Evolutionary conservation across 495 filamentous ascomycete genomes (phyloP), one percentile per base, ranked within the genome.

Genomic region (Tuber microsphaerosporum): DNA sequence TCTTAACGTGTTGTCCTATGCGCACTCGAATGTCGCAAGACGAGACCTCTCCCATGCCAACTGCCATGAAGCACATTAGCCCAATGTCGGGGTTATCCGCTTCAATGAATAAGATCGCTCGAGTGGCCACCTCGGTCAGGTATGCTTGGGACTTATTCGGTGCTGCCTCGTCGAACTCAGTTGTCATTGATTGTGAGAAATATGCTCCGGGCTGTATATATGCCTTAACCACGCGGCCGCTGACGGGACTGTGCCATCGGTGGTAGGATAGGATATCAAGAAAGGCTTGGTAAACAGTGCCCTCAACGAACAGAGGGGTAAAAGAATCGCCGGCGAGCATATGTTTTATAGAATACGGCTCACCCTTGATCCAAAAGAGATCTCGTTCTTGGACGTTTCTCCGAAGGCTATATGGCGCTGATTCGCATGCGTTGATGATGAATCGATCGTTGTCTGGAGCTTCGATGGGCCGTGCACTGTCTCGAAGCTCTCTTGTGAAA

Each of bases 41-140:
- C 68, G 87, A 89, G 10, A 92, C 89, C 79, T 93, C 91, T 31
- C 88, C 88, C 91, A 92, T 93, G 17, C 90, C 91, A 1, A 92
- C 85, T 7, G 86, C 87, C 31, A 93, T 83, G 68, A 92, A 88
- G 0, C 84, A 87, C 88, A 93, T 88, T 65, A 93, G 77, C 0
- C 91, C 91, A 74, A 92, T 89, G 19, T 82, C 85, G 19, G 87
- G 85, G 73, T 90, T 90, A 74, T 92, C 89, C 0, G 91, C 90
- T 79, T 92, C 85, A 75, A 93, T 88, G 79, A 91, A 90, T 70
- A 93, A 88, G 16, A 93, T 74, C 0, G 88, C 90, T 19, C 91
- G 86, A 8, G 91, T 89, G 7, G 86, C 85, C 19, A 90, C 82
- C 17, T 86, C 84, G 0, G 89, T 87, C 44, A 92, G 83, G 79